Percentiles rank a stretch among this genome's conserved stretches.
Conservation (phyloP, 306 rosid species). For the Sindora glabra region DNA sequence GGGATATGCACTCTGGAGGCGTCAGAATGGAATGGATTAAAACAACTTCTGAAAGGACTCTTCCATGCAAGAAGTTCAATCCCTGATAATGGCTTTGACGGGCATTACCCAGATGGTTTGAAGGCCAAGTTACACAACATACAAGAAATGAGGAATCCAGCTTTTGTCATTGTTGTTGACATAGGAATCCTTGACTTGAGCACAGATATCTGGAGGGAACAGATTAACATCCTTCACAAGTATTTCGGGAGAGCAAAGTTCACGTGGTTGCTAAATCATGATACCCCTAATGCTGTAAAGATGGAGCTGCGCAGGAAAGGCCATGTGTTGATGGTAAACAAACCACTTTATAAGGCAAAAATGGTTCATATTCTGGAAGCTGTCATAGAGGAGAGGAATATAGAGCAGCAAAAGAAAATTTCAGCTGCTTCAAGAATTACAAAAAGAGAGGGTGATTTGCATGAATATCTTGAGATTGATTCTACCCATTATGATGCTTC, state of each 20-base stretch:
- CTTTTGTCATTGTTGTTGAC: slow-evolving; percentile 69
- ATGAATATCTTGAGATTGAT: slow-evolving; percentile 84
- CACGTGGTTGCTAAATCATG: slow-evolving; percentile 87
- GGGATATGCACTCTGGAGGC: slow-evolving; percentile 70
- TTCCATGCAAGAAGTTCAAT: slow-evolving; percentile 49
- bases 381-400: slow-evolving; percentile 57
- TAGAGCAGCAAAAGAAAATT: slow-evolving; percentile 50
- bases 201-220: slow-evolving; percentile 98
- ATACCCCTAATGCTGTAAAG: slow-evolving; percentile 73
- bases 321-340: slow-evolving; percentile 62
- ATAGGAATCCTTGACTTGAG: slow-evolving; percentile 84
- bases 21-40: slow-evolving; percentile 93
- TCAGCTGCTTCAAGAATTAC: slow-evolving; percentile 24
- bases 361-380: slow-evolving; percentile 78
- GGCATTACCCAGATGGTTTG: slow-evolving; percentile 40
- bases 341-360: slow-evolving; percentile 79
- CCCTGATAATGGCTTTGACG: slow-evolving; percentile 43
- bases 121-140: no score
- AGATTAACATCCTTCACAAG: slow-evolving; percentile 70
- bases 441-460: slow-evolving; percentile 51
- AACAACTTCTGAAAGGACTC: slow-evolving; percentile 71
- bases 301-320: slow-evolving; percentile 86
- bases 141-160: slow-evolving; percentile 59
- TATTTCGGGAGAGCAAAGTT: slow-evolving; percentile 78
- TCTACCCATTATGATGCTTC: slow-evolving; percentile 59